phyloP scores from a whole-genome alignment of 495 filamentous ascomycete species.

The Cetradonia linearis region DNA sequence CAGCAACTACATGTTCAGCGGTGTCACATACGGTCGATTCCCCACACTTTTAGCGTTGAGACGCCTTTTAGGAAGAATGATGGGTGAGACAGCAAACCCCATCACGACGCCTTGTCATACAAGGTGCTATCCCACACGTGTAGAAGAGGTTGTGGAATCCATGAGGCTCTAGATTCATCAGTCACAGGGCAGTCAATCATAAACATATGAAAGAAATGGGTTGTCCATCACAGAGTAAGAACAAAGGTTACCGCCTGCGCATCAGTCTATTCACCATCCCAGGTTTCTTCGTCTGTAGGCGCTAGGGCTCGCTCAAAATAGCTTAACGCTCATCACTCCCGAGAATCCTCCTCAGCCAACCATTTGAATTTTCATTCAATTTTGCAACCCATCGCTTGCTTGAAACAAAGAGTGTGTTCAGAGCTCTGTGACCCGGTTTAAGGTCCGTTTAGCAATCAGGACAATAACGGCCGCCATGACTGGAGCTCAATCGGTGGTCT shows the following conservation, averaged over 20 bases:
- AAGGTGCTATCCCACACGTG: neutral
- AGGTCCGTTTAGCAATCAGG: neutral
- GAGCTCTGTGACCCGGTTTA: neutral
- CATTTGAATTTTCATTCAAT: neutral
- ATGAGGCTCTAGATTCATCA: neutral
- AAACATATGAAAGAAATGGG: neutral
- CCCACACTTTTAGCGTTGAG: neutral
- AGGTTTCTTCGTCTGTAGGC: neutral
- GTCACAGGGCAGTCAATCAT: neutral
- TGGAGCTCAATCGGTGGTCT: neutral
- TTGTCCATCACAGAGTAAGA: neutral
- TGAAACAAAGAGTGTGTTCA: neutral
- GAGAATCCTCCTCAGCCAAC: constrained; percentile 1
- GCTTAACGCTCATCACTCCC: neutral
- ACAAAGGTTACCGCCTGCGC: neutral
- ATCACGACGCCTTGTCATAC: neutral
- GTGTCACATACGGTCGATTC: neutral
- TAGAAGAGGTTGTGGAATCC: neutral
- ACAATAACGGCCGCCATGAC: neutral
- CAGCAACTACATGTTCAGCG: neutral
- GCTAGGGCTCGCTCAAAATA: constrained; percentile 1
- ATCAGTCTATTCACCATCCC: neutral
- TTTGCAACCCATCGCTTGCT: neutral
- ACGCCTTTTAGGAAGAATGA: neutral
- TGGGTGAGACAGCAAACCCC: neutral